A percentile compares a stretch with the other conserved stretches of the same genome.
Conservation (phyloP, 768 basidiomycete genomes). For the Strobilomyces confusus region DNA sequence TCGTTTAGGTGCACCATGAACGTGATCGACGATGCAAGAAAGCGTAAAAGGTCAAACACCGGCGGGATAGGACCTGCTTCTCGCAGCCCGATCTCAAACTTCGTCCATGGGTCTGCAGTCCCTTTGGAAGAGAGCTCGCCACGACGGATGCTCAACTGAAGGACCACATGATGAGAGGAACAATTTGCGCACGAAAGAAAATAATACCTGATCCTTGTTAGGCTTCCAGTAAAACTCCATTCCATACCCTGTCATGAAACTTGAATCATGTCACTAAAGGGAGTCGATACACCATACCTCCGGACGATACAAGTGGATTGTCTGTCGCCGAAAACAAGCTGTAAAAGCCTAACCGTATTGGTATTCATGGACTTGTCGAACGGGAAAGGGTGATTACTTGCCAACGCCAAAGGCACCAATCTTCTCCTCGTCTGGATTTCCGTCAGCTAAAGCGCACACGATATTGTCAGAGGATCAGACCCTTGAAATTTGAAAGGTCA, state of each 20-base stretch:
- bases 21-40: conserved; percentile 87
- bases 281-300: conserved; percentile 47
- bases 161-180: conserved; percentile 3
- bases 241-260: conserved; percentile 18
- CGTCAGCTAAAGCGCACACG: background rate
- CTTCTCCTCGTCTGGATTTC: background rate
- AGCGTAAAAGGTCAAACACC: conserved; percentile 81
- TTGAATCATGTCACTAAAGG: background rate
- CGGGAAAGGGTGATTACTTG: background rate
- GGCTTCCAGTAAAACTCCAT: background rate
- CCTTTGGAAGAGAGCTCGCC: too few species aligned
- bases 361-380: background rate
- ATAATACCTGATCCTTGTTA: conserved; percentile 1
- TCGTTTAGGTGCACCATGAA: too few species aligned
- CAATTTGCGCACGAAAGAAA: background rate
- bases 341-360: conserved; percentile 53
- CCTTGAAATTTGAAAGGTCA: too few species aligned
- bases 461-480: background rate
- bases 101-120: conserved; percentile 60
- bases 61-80: conserved; percentile 72
- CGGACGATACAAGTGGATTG: conserved; percentile 78
- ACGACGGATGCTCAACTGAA: conserved; percentile 59
- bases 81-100: conserved; percentile 80
- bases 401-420: too few species aligned
- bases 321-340: conserved; percentile 81